Base-by-base conservation (phyloP, 176 grass and related monocot species). In the Oryza glumipatula region DNA sequence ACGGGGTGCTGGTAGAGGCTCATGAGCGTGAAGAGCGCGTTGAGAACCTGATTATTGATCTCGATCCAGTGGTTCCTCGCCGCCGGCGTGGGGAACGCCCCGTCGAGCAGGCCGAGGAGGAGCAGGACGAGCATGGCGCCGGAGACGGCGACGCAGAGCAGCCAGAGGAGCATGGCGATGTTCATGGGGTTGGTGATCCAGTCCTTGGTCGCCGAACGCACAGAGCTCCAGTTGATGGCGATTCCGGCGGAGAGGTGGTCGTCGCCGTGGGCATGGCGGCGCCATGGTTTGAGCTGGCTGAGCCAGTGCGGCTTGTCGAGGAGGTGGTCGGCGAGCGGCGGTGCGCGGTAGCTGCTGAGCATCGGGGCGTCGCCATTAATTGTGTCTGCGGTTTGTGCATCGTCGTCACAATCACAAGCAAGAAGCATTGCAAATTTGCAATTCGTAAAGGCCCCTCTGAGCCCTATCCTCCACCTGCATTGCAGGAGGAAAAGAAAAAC, bases 1-100 rank as follows among this genome's bases (percentile, higher is more conserved):
- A 65, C 60, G 5, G 94, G 94, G 68, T 97, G 94, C 73, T 94
- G 92, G 83, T 97, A 94, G 3, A 97, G 19, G 68, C 92, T 92
- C 92, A 97, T 90, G n/a, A 97, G 90, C 13, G 90, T 94, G 88
- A 94, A 97, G 33, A 97, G 89, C 58, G 89, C 87, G 85, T 97
- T 97, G 26, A 97, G 90, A 22, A 97, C 48, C 77, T 94, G 94
- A 88, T 90, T 94, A 83, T 92, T 87, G 68, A 92, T 79, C 82
- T 97, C 94, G 21, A 94, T 85, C 92, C 94, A 97, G 11, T 72
- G 76, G 32, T 73, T 80, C 85, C 92, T 88, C 3, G 61, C 41
- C 2, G 72, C 84, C 26, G 79, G 64, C 33, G 80, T 67, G 9
- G 92, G 88, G 68, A 97, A 87, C 7, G 83, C 83, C 0, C 45